Evolutionary conservation across 805 yeast species (phyloP), one percentile per base, ranked within the genome.

Genomic region (Sungouiozyma ichnusensis): DNA sequence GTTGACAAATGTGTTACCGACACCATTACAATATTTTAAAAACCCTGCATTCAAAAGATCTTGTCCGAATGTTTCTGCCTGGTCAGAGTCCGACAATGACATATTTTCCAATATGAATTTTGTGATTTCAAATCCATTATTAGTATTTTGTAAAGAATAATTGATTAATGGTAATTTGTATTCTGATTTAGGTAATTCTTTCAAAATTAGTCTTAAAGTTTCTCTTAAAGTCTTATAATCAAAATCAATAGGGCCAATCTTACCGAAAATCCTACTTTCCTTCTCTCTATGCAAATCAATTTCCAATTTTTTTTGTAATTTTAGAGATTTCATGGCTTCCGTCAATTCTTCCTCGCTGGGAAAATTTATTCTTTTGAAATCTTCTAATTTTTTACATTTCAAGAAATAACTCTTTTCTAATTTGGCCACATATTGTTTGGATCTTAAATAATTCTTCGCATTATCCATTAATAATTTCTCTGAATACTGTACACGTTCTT

Each of bases 51-150:
- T 62, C 18, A 84, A 62, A 44, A 85, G 66, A 54, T 76, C 83
- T 55, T 83, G 92, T 16, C 95, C 95, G 55, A 81, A 74, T 11
- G 51, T 52, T 61, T 85, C 95, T 8, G 85, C 83, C 47, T 68
- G 69, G 16, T 72, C 80, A 24, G 77, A 59, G 46, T 73, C 63
- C 24, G 53, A 54, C 32, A 60, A 39, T 2, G 62, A 51, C 49
- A 62, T 45, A 41, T 53, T 43, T 20, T 53, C 46, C 41, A 55
- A 34, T n/a, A 59, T 38, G 40, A 55, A 60, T 24, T 54, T 62
- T 5, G 61, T 51, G 16, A 61, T 58, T 33, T 61, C 64, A 29
- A 53, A 50, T 9, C 65, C 65, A 38, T 45, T 61, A 41, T 61
- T 61, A 11, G 65, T 61, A 45, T 61, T 57, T 20, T 47, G 46